phyloP scores from a whole-genome alignment of 441 rosid genomes.

The Brassica balearica region DNA sequence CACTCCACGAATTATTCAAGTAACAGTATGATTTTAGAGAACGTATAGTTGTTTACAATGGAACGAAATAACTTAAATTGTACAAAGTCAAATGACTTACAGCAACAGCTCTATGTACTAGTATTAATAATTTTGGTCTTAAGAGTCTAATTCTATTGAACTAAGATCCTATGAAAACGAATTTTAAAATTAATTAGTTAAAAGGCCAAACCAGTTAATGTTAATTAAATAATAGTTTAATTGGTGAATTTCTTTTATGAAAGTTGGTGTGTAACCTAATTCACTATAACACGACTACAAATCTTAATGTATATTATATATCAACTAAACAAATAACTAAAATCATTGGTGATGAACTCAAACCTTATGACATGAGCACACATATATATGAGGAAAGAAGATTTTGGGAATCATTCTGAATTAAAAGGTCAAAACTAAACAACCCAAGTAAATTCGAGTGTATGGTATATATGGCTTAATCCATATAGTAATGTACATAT shows the following conservation, averaged over 20 bases:
- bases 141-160: constrained; percentile 10
- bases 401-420: constrained; percentile 8
- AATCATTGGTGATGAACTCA: constrained; percentile 19
- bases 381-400: constrained; percentile 1
- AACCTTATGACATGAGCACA: constrained; percentile 7
- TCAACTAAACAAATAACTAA: constrained; percentile 1
- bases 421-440: constrained; percentile 13
- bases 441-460: constrained; percentile 18
- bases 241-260: background rate
- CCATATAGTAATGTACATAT: background rate
- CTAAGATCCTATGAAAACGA: constrained; percentile 1
- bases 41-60: background rate
- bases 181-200: background rate
- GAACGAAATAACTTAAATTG: background rate
- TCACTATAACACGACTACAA: constrained; percentile 22
- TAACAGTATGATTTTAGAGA: background rate
- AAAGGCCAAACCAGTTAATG: constrained; percentile 2
- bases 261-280: constrained; percentile 35
- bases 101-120: too few species aligned
- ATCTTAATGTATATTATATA: background rate
- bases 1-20: background rate
- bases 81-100: too few species aligned
- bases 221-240: constrained; percentile 3
- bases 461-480: background rate
- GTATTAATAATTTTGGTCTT: too few species aligned